Base-by-base conservation (phyloP, 1,284 basidiomycete genomes). In the Ustilago tritici region DNA sequence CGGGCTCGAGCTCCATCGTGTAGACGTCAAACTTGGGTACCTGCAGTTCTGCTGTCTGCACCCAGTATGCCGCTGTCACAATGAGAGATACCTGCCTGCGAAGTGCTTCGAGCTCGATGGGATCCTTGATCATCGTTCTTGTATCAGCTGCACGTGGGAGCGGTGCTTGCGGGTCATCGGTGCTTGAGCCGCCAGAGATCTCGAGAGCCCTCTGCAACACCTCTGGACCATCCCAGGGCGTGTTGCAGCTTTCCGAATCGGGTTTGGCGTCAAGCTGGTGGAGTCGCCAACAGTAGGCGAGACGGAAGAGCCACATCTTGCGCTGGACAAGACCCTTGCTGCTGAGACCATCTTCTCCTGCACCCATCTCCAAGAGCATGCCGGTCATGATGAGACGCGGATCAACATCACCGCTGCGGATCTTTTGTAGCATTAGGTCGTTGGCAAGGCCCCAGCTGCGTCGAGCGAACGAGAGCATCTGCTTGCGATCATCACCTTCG, bases 281-380 rank as follows among this genome's bases (percentile, higher is more conserved):
- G 10, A 82, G 61, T 52, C 77, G 62, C 80, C 80, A 82, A 47
- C 75, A 76, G 28, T 59, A 70, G 43, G 67, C 61, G 14, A 82
- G 57, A 10, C 68, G 65, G 55, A 80, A 79, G 34, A 82, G 70
- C 76, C 76, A 78, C 65, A 80, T 70, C 28, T 80, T 65, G 32
- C 71, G 69, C 74, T 78, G 56, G 9, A 35, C 60, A 34, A 72
- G 69, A 2, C 74, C 65, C n/a, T 72, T 73, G 52, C 66, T 73
- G 57, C 76, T 68, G 4, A 75, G 63, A 40, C 80, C 80, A 41
- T 82, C 80, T 59, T 82, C 80, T 31, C 74, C 72, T 9, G 79
- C 79, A 14, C 73, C 72, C 62, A 78, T 69, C 68, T 82, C 76
- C 50, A 82, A 57, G 2, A 71, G 56, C 67, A 70, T 76, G 47